Evolutionary conservation across 129 eudicot genomes (phyloP).

Genomic region (Calendula officinalis): DNA sequence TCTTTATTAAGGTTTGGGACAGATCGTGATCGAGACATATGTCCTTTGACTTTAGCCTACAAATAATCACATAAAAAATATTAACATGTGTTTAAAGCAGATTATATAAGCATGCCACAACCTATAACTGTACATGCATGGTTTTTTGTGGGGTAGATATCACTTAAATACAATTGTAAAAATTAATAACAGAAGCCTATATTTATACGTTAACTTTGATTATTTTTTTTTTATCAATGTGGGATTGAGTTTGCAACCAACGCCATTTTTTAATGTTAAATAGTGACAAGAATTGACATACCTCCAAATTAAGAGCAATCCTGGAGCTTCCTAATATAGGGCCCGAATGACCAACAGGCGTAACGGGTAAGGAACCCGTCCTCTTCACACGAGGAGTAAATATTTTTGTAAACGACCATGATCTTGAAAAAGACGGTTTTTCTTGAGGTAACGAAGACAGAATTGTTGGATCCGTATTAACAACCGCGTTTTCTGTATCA

Average conservation of each 20-base stretch:
- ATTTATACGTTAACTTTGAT: no score
- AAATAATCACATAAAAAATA: slow-evolving; percentile 19
- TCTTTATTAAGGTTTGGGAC: slow-evolving; percentile 58
- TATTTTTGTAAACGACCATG: slow-evolving; percentile 73
- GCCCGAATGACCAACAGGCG: slow-evolving; percentile 53
- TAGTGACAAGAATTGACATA: neutral
- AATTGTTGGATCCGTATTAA: slow-evolving; percentile 29
- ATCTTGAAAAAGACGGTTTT: slow-evolving; percentile 54
- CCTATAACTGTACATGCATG: no score
- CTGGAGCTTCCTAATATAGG: slow-evolving; percentile 39
- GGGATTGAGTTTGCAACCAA: no score
- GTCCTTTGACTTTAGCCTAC: slow-evolving; percentile 51
- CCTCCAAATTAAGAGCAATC: slow-evolving; percentile 30
- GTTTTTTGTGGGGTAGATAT: no score
- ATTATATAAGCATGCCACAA: no score
- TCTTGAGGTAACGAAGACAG: slow-evolving; percentile 45
- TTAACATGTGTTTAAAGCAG: neutral
- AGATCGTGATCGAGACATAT: slow-evolving; percentile 70
- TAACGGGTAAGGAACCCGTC: slow-evolving; percentile 67
- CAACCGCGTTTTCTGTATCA: slow-evolving; percentile 50
- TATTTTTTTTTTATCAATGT: no score
- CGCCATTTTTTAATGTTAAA: no score
- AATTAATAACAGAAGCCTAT: no score
- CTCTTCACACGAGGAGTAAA: slow-evolving; percentile 75
- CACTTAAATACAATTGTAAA: no score